Evolutionary conservation across 371 early-diverging fungal species (phyloP), one percentile per base, ranked within the genome.

Genomic region (Coemansia sp.): DNA sequence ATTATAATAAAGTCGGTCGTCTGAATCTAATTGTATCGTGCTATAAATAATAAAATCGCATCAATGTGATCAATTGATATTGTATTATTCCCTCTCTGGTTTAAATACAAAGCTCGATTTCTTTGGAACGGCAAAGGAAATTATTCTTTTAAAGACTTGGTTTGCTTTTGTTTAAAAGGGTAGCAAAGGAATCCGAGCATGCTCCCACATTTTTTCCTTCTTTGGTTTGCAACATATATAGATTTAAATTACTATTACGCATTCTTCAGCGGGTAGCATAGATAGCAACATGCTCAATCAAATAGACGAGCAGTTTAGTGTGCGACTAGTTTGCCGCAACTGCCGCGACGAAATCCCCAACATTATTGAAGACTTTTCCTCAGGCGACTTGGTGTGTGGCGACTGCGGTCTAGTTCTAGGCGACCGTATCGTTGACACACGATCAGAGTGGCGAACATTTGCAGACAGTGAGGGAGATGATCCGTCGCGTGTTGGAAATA

Each of bases 371-470:
- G 97, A 99, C 78, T 98, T 94, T 73, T 87, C 91, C 11, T 86
- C 86, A 5, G 92, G 92, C 14, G 99, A 97, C 84, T 80, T 94
- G 64, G 92, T 99, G 13, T 99, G 99, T 81, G 97, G 97, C 37
- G 90, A 92, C 79, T 99, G 99, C 81, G 99, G 99, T 34, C 81
- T 97, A 42, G 94, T 99, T 5, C 85, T 99, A 29, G 97, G 95
- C 47, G 92, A 96, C 81, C 87, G 98, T 57, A 95, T 99, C 65
- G 97, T 99, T 61, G 99, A 99, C 81, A 98, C 99, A 11, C 86
- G 98, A 22, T 93, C 95, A 6, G 99, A 99, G 81, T 99, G 99
- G 99, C 90, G 99, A 70, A 98, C 97, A 0, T 99, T 99, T 83
- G 88, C 92, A 52, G 93, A 95, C 81, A 95, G 94, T 69, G 93